Evolutionary conservation across 371 early-diverging fungal genomes (phyloP), one percentile per base, ranked within the genome.

Genomic region (Apophysomyces elegans): DNA sequence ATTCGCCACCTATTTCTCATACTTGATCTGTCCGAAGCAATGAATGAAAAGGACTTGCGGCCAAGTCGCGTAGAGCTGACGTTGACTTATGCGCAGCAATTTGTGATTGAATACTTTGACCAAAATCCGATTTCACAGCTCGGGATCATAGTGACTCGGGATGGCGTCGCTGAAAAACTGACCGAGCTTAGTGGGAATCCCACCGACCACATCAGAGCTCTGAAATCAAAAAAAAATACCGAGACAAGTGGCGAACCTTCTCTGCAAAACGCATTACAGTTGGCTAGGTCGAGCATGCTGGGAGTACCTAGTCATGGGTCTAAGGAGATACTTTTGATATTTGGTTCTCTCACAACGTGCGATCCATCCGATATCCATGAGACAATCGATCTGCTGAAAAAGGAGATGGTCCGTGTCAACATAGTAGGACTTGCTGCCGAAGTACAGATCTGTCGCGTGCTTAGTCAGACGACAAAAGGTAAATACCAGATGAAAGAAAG

Each of bases 61-160:
- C 95, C 95, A 1, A 86, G 89, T 59, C 86, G 96, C 18, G 78
- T 94, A 16, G 93, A 93, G 16, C 79, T 91, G 37, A 86, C 90
- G 0, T 70, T 95, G 26, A 80, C 74, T 0, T 84, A 88, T 56
- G 82, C 89, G 8, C 90, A 90, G 62, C 78, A 85, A 46, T 97
- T 95, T 65, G 81, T 96, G 1, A 69, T 74, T 35, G 97, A 96
- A 74, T 98, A 88, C 69, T 95, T 96, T 78, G 96, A 97, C 78
- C 96, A 94, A 67, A 98, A 98, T 72, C 97, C 98, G 0, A 89
- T 98, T 58, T 91, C 94, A 7, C 96, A 95, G 76, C 79, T 97
- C 38, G 93, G 95, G 7, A 78, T 98, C 14, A 88, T 96, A n/a
- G 85, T 89, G 4, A 95, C 94, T 2, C 84, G 91, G 61, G 95